Percentiles rank a stretch among this genome's conserved stretches.
Evolutionary conservation across 1,284 basidiomycete species (phyloP).

Genomic region (Trametes pubescens): DNA sequence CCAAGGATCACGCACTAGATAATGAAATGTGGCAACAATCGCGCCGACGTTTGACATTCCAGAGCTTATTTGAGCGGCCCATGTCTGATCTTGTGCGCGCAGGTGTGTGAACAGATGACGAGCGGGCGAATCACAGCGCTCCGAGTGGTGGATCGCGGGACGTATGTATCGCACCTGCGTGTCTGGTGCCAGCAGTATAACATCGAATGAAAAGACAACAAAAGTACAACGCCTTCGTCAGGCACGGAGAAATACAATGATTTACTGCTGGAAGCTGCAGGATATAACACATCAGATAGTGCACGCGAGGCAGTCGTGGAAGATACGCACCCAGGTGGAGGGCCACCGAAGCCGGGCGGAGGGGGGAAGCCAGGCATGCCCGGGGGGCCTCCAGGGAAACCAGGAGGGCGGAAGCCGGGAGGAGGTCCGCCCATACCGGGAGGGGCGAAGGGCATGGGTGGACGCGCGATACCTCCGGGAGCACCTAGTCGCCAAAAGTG

Average conservation of each 20-base stretch:
- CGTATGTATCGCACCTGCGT: not conserved
- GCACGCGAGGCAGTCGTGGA: not conserved
- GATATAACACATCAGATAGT: conserved; percentile 7
- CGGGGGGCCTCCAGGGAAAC: conserved; percentile 64
- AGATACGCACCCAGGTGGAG: conserved; percentile 82
- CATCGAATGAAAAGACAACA: conserved; percentile 36
- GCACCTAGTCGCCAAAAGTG: conserved; percentile 54
- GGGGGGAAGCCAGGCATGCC: conserved; percentile 63
- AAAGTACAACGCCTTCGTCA: conserved; percentile 38
- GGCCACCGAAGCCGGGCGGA: conserved; percentile 80
- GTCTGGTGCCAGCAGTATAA: conserved; percentile 29
- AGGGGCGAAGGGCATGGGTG: conserved; percentile 86
- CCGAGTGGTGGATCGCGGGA: not conserved
- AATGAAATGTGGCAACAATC: not conserved
- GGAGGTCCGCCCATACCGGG: conserved; percentile 83
- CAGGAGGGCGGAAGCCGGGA: conserved; percentile 85
- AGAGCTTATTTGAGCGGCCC: not conserved
- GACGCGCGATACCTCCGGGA: conserved; percentile 76
- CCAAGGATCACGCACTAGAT: conserved; percentile 1
- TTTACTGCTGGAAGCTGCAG: conserved; percentile 58
- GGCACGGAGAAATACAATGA: conserved; percentile 24
- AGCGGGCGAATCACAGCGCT: not conserved
- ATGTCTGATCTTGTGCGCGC: not conserved
- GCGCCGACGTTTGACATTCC: not conserved
- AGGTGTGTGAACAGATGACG: not conserved